A percentile compares a stretch with the other conserved stretches of the same genome.
These are phyloP conservation scores for Nepenthes alata DNA, from an alignment of 179 eudicot genomes.

Conservation along the genomic window DNA sequence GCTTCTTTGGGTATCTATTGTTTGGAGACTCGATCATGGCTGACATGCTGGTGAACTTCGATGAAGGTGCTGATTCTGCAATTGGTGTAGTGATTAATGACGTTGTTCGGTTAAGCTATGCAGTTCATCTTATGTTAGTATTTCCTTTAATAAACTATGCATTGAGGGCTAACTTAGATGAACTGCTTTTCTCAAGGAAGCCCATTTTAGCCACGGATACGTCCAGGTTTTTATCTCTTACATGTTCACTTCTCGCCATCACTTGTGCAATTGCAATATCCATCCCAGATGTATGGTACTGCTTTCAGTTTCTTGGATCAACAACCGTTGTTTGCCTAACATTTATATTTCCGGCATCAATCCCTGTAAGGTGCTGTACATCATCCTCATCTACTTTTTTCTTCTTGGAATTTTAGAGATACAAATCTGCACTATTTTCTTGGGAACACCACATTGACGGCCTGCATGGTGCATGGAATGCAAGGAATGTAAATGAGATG, in stretches of 20 bases:
- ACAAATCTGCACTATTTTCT: background rate
- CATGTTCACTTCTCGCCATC: slow-evolving; percentile 34
- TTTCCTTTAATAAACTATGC: slow-evolving; percentile 74
- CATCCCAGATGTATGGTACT: slow-evolving; percentile 75
- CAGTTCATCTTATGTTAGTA: slow-evolving; percentile 76
- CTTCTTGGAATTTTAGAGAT: background rate
- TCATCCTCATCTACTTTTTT: background rate
- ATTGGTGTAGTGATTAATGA: slow-evolving; percentile 38
- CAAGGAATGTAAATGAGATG: no score
- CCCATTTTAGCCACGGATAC: slow-evolving; percentile 31
- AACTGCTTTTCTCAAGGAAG: slow-evolving; percentile 45
- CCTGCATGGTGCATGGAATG: no score
- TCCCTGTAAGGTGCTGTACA: slow-evolving; percentile 49
- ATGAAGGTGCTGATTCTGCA: slow-evolving; percentile 37
- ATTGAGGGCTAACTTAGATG: slow-evolving; percentile 54
- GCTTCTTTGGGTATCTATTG: slow-evolving; percentile 76
- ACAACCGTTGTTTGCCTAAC: slow-evolving; percentile 62
- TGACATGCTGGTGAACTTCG: slow-evolving; percentile 89
- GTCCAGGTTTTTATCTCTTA: slow-evolving; percentile 42
- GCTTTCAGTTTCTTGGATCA: slow-evolving; percentile 82
- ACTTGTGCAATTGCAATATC: slow-evolving; percentile 51
- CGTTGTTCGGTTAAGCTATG: slow-evolving; percentile 67
- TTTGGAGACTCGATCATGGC: slow-evolving; percentile 84
- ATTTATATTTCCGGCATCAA: slow-evolving; percentile 79
- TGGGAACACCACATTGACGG: background rate